Conservation (phyloP, 1,139 yeast species). For the Williopsis jadinii region DNA sequence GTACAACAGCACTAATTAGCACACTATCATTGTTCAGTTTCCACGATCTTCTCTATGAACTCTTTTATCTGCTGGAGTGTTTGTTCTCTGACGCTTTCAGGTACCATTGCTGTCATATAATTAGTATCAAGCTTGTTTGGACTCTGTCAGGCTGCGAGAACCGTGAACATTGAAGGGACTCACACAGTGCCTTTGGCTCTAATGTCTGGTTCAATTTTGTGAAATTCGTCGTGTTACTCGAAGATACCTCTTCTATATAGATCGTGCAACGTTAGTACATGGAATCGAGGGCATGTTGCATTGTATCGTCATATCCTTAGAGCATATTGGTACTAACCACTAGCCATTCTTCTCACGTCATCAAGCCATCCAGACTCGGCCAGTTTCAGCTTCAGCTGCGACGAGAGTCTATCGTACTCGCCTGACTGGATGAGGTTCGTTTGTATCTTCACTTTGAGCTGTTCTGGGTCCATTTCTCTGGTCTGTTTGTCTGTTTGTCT, state of each 20-base stretch:
- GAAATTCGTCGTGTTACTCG: conserved; percentile 34
- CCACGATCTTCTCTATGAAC: conserved; percentile 46
- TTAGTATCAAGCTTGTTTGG: too few species aligned
- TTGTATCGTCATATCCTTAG: conserved; percentile 21
- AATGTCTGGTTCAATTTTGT: conserved; percentile 45
- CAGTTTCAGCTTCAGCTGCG: conserved; percentile 54
- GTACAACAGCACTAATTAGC: too few species aligned
- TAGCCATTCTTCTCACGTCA: conserved; percentile 55
- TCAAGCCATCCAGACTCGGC: conserved; percentile 86
- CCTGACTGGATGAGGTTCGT: conserved; percentile 71
- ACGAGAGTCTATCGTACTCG: conserved; percentile 63
- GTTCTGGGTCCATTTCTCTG: conserved; percentile 24
- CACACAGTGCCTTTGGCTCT: conserved; percentile 58
- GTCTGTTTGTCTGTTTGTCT: not conserved
- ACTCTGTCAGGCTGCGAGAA: too few species aligned
- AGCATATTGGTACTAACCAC: conserved; percentile 20
- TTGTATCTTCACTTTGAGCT: conserved; percentile 58
- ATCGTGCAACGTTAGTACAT: not conserved
- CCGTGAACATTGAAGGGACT: conserved; percentile 15
- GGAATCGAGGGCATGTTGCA: not conserved
- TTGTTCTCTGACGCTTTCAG: conserved; percentile 55
- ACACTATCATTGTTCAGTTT: conserved; percentile 17
- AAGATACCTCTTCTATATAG: too few species aligned
- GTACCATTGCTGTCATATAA: conserved; percentile 41
- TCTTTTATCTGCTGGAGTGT: conserved; percentile 50